A percentile compares a stretch with the other conserved stretches of the same genome.
Conservation (phyloP, 371 early-diverging fungal species). For the Fennellomyces sp. region DNA sequence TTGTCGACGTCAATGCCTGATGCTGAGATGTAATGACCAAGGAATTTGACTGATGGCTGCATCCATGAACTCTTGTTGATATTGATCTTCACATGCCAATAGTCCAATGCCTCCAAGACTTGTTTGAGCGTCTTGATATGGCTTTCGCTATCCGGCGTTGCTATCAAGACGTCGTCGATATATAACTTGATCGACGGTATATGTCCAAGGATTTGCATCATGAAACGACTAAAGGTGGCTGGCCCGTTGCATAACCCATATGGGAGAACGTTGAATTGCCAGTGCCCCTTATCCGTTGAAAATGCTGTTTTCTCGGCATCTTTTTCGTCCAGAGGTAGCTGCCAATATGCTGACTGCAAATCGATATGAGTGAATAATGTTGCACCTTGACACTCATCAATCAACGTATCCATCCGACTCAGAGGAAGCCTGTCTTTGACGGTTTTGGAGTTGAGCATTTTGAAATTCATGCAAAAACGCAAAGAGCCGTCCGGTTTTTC, state of each 20-base stretch:
- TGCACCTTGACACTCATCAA: slow-evolving; percentile 12
- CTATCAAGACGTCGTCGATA: neutral
- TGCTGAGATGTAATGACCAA: too few species aligned
- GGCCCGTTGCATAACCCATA: neutral
- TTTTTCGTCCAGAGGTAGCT: neutral
- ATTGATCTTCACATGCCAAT: too few species aligned
- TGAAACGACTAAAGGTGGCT: neutral
- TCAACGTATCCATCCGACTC: slow-evolving; percentile 38
- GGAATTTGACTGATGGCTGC: too few species aligned
- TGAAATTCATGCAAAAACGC: slow-evolving; percentile 33
- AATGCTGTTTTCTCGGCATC: neutral
- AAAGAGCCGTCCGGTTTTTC: slow-evolving; percentile 42
- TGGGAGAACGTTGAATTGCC: neutral
- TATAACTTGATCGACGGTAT: neutral
- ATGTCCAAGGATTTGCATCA: neutral
- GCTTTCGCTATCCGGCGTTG: neutral
- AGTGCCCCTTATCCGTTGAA: neutral
- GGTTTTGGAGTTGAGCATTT: slow-evolving; percentile 41
- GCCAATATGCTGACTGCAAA: neutral
- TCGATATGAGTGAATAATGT: neutral
- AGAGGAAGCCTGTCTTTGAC: slow-evolving; percentile 37
- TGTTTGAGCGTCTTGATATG: too few species aligned
- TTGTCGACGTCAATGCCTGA: too few species aligned
- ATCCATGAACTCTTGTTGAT: too few species aligned
- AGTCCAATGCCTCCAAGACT: too few species aligned